phyloP scores from a whole-genome alignment of 768 basidiomycete genomes.

The Tremella fuciformis region DNA sequence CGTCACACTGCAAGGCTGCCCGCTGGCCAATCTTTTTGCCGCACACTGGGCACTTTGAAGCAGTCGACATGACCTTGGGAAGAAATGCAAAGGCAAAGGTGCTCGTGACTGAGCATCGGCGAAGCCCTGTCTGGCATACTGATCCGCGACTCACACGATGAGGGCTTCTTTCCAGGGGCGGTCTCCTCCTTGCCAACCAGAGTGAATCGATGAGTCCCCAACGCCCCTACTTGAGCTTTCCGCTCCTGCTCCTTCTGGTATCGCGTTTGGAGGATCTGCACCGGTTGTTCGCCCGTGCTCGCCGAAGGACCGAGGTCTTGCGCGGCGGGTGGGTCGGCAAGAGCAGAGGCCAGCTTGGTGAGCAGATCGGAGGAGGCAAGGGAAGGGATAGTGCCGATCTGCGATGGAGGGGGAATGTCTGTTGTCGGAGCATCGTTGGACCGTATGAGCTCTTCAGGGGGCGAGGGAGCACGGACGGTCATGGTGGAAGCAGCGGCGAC shows the following conservation, averaged over 20 bases:
- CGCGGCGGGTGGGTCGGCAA: no score
- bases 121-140: neutral
- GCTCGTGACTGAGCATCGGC: conserved; percentile 27
- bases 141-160: conserved; percentile 35
- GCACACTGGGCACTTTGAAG: conserved; percentile 40
- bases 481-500: conserved; percentile 17
- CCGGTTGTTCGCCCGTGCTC: neutral
- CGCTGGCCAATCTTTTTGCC: conserved; percentile 38
- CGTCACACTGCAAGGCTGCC: conserved; percentile 48
- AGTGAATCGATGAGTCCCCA: conserved; percentile 44
- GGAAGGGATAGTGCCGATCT: conserved; percentile 13
- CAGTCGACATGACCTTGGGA: conserved; percentile 21
- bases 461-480: conserved; percentile 9
- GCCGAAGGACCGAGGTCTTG: no score
- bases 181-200: conserved; percentile 36
- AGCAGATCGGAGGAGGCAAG: conserved; percentile 5
- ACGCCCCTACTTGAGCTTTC: neutral
- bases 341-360: neutral
- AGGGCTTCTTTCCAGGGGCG: conserved; percentile 39
- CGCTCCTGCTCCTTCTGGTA: conserved; percentile 1
- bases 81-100: conserved; percentile 43
- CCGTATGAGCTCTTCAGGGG: no score
- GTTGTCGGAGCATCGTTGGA: no score
- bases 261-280: neutral
- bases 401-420: no score